These are phyloP conservation scores for Scalesia atractyloides DNA, from an alignment of 129 eudicot species.

Conservation along the genomic window DNA sequence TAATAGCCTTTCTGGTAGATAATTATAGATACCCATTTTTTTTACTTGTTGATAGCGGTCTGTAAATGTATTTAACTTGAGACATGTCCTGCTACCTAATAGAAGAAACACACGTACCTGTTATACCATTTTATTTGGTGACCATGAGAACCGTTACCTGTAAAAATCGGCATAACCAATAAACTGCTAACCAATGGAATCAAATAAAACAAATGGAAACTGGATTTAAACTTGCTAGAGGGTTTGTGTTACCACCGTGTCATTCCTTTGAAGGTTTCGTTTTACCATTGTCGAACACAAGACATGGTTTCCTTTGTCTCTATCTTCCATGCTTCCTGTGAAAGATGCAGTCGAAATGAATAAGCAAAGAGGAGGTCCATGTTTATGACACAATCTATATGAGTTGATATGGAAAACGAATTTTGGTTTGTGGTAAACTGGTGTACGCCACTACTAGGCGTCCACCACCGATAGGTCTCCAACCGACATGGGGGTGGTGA, in stretches of 20 bases:
- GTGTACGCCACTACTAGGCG: no score
- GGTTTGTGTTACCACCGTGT: no score
- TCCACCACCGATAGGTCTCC: no score
- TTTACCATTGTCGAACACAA: neutral
- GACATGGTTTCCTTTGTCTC: neutral
- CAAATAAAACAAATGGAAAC: no score
- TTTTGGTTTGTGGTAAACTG: no score
- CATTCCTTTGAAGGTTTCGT: neutral
- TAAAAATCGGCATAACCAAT: no score
- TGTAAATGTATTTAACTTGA: constrained; percentile 33
- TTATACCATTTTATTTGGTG: constrained; percentile 3
- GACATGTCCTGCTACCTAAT: constrained; percentile 21
- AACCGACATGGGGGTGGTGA: no score
- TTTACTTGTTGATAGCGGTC: constrained; percentile 27
- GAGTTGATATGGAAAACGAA: no score
- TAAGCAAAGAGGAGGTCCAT: neutral
- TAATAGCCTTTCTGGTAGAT: constrained; percentile 30
- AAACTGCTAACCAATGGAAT: no score
- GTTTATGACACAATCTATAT: no score
- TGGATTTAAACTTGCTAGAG: no score
- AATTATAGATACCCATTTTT: constrained; percentile 8
- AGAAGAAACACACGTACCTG: constrained; percentile 19
- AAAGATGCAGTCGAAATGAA: neutral
- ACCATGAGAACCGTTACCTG: neutral
- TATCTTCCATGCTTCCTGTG: neutral